Conservation (phyloP, 2,329 filamentous ascomycete species). For the Alternaria triticina region DNA sequence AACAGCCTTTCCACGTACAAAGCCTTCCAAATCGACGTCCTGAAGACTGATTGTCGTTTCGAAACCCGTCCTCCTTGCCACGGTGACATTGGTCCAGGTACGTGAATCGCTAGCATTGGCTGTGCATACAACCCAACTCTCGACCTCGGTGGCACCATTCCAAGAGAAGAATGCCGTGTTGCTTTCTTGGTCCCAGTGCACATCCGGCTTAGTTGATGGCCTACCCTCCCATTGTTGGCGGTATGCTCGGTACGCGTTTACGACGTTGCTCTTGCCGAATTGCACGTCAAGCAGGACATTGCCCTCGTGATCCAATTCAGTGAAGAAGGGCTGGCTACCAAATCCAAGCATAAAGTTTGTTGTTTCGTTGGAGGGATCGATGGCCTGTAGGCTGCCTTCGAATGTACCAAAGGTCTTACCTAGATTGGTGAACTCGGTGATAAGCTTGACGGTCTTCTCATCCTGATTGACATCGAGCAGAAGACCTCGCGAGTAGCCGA, state of each 20-base stretch:
- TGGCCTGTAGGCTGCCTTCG: conserved; percentile 51
- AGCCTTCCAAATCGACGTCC: conserved; percentile 7
- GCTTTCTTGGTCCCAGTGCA: conserved; percentile 17
- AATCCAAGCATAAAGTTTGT: conserved; percentile 57
- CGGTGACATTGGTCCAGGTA: conserved; percentile 17
- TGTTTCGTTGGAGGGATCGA: conserved; percentile 34
- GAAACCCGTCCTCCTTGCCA: conserved; percentile 19
- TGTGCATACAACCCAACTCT: conserved; percentile 37
- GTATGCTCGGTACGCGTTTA: conserved; percentile 48
- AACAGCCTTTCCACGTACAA: conserved; percentile 20
- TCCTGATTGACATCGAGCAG: conserved; percentile 49
- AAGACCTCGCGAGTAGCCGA: conserved; percentile 39
- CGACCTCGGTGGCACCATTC: conserved; percentile 37
- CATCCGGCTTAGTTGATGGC: conserved; percentile 22
- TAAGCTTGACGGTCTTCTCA: conserved; percentile 53
- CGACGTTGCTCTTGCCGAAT: conserved; percentile 43
- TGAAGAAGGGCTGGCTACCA: conserved; percentile 57
- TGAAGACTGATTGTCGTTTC: conserved; percentile 18
- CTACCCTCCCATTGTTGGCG: conserved; percentile 32
- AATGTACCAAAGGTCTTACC: conserved; percentile 46
- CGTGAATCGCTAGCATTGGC: conserved; percentile 18
- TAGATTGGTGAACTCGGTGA: conserved; percentile 50
- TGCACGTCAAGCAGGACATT: conserved; percentile 52
- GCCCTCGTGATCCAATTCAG: conserved; percentile 53
- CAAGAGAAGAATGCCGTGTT: conserved; percentile 29